Base-by-base conservation (phyloP, 2,329 filamentous ascomycete species). In the Sporothrix protearum region DNA sequence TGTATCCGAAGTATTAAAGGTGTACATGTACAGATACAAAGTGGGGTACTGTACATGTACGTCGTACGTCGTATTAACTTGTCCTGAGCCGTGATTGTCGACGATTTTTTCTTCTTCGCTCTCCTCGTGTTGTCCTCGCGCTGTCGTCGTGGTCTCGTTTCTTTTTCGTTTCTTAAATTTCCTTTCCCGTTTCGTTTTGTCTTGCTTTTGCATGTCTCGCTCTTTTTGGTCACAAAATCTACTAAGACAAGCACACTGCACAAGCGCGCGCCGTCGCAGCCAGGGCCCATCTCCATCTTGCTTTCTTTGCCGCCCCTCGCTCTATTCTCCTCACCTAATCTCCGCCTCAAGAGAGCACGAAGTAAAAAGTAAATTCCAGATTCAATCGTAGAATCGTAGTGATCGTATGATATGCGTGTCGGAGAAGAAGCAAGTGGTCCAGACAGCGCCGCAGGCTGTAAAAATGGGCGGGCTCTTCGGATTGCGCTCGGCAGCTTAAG, bases 381-480 rank as follows among this genome's bases (percentile, higher is more conserved):
- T 19, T 19, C 1, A 25, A 25, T 10, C 28, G 14, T 4, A 36
- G 10, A 59, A 36, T 10, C 30, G 55, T 33, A 59, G 36, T 36
- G 39, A 61, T 61, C 55, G 30, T 30, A 47, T 28, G 36, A 66
- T 25, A 30, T 30, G 39, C 39, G 25, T 28, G 45, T 67, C 64
- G 45, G 64, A 39, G 64, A 67, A 67, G 53, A 45, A 67, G 16
- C 45, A 51, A 67, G 19, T 67, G 45, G 45, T 16, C 28, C 16
- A 51, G 49, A 49, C 25, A 33, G 36, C 45, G 16, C 25, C 42
- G 16, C n/a, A 25, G 28, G 45, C 63, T 22, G 22, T 45, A 66
- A 45, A 47, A 22, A 66, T 47, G 55, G 55, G 30, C 61, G 22
- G 61, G 22, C 61, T 19, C 12, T 63, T 42, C 8, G 2, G 22